Base-by-base conservation (phyloP, 352 stramenopile genomes). In the Aphanomyces cochlioides region DNA sequence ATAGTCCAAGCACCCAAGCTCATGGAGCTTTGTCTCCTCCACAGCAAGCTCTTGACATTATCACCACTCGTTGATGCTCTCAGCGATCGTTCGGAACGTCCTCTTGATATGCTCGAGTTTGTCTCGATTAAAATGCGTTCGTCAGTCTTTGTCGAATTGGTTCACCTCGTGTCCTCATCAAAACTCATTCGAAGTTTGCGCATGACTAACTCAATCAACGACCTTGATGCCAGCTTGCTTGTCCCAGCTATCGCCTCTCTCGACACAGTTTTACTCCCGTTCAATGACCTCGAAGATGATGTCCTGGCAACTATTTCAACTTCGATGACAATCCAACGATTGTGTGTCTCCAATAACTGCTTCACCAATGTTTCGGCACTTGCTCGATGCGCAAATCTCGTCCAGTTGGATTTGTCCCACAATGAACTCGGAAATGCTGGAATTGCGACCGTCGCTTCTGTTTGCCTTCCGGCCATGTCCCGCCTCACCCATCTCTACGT, bases 201-300 rank as follows among this genome's bases (percentile, higher is more conserved):
- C 6, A 21, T 70, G 6, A 63, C n/a, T 50, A 70, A 70, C 64
- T 61, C 64, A 41, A 50, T 70, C 40, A 12, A 28, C 5, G 64
- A 70, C 38, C 10, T 38, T 21, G 37, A n/a, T 15, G 36, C 7
- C 2, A 15, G 7, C 4, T n/a, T 70, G 8, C 6, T 70, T 28
- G 17, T 17, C 4, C 10, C 54, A 37, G 47, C n/a, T 28, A 12
- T 63, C 21, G 34, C 37, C 17, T n/a, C 10, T 37, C 64, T 63
- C 40, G 64, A 70, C 37, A 63, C 64, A 3, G 43, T 70, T 15
- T 21, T 70, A 8, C 28, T 70, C n/a, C 47, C 56, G 47, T 41
- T 48, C 54, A 47, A 60, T 34, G 64, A 70, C 12, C 47, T 70
- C 21, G 47, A 70, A 12, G 54, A 70, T 34, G 63, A 59, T 15